phyloP scores from a whole-genome alignment of 176 grass and related monocot species.

The Tuctoria greenei region DNA sequence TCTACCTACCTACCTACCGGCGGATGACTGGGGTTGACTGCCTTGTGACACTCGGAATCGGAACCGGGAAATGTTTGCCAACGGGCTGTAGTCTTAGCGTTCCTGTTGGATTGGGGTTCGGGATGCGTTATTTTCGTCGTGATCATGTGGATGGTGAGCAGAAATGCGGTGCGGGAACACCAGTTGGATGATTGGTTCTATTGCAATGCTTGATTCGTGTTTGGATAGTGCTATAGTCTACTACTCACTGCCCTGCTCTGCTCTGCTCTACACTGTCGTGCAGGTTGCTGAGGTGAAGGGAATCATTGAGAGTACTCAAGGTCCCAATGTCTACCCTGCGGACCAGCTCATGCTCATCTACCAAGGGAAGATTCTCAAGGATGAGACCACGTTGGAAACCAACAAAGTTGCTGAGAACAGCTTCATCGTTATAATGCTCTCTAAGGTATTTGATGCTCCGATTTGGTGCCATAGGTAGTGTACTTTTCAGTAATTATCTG shows the following conservation, averaged over 20 bases:
- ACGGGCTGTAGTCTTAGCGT: neutral
- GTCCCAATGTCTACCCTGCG: constrained; percentile 66
- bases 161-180: neutral
- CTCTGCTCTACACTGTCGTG: neutral
- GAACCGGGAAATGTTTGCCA: neutral
- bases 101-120: neutral
- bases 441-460: constrained; percentile 61
- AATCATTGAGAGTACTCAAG: constrained; percentile 77
- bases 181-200: neutral
- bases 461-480: neutral
- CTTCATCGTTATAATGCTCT: constrained; percentile 95
- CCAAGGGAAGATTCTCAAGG: constrained; percentile 97
- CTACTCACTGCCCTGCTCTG: no score
- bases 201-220: neutral
- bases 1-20: neutral
- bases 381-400: constrained; percentile 80
- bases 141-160: neutral
- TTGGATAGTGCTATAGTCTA: neutral
- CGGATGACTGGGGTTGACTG: neutral
- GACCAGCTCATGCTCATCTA: constrained; percentile 92
- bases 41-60: neutral
- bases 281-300: constrained; percentile 86
- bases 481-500: neutral
- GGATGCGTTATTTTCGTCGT: neutral
- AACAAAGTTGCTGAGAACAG: constrained; percentile 84